A percentile compares a stretch with the other conserved stretches of the same genome.
Conservation (phyloP, 2,329 filamentous ascomycete species). For the Fusarium oxysporum region DNA sequence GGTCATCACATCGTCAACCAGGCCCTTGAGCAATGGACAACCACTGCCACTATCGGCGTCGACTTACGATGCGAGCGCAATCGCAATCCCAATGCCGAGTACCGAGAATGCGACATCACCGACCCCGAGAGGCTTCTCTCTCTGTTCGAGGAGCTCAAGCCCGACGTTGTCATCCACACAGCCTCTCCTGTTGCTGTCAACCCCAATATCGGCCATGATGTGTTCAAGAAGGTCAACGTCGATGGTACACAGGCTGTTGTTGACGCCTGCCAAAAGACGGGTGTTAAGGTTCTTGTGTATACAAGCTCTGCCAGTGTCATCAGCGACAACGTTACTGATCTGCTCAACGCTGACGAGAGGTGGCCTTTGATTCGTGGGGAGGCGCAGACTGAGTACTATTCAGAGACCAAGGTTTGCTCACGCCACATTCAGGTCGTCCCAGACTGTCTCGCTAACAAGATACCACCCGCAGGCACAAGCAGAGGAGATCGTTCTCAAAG, state of each 20-base stretch:
- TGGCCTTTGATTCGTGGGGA: constrained; percentile 81
- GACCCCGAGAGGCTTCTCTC: constrained; percentile 69
- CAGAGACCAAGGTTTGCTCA: constrained; percentile 80
- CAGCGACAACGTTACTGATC: constrained; percentile 81
- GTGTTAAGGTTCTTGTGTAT: constrained; percentile 86
- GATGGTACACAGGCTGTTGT: constrained; percentile 85
- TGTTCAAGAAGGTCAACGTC: constrained; percentile 87
- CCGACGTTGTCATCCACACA: constrained; percentile 91
- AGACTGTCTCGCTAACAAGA: neutral
- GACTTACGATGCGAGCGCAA: constrained; percentile 79
- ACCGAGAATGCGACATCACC: constrained; percentile 84
- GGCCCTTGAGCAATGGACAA: constrained; percentile 66
- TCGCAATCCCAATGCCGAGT: constrained; percentile 68
- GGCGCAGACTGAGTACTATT: constrained; percentile 83
- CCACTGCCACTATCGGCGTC: constrained; percentile 72
- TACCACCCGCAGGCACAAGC: constrained; percentile 71
- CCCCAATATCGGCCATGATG: constrained; percentile 65
- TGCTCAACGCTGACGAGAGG: constrained; percentile 86
- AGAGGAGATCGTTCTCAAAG: constrained; percentile 81
- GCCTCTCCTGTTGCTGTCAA: constrained; percentile 76
- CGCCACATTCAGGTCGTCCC: neutral
- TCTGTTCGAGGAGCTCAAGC: constrained; percentile 74
- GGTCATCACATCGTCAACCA: constrained; percentile 85
- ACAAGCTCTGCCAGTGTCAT: constrained; percentile 91
- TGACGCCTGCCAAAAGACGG: constrained; percentile 75